Conservation (phyloP, 73 alveolate species). For the Paraurostyla sp. region DNA sequence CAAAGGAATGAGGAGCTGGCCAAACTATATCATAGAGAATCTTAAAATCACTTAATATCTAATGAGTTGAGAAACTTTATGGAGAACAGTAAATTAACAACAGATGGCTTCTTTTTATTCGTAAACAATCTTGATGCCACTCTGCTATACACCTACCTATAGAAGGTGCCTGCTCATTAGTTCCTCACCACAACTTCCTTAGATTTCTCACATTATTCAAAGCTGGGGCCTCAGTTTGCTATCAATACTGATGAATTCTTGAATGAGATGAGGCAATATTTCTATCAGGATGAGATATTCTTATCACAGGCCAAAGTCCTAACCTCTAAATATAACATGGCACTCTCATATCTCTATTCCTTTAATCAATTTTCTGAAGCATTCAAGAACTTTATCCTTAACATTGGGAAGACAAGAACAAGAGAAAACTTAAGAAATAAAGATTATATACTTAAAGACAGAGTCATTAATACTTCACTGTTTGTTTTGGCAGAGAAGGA, state of each 20-base stretch:
- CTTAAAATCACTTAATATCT: background rate
- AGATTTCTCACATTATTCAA: background rate
- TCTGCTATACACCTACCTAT: background rate
- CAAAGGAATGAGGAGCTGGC: background rate
- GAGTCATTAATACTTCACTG: slow-evolving; percentile 17
- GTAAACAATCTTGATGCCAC: background rate
- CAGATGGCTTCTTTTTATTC: background rate
- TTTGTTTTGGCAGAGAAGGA: background rate
- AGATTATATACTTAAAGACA: background rate
- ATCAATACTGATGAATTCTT: slow-evolving; percentile 6
- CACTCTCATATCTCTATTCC: background rate
- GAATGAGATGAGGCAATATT: background rate
- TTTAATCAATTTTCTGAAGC: background rate
- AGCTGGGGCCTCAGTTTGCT: background rate
- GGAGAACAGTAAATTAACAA: background rate
- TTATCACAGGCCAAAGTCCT: background rate
- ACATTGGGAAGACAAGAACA: slow-evolving; percentile 31
- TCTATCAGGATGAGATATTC: background rate
- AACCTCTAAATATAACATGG: slow-evolving; percentile 18
- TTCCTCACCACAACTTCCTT: too few relatives aligned
- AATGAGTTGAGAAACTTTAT: background rate
- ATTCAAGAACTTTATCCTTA: background rate
- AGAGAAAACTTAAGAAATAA: slow-evolving; percentile 14
- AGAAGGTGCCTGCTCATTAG: too few relatives aligned
- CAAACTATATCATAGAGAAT: background rate